Evolutionary conservation across 495 filamentous ascomycete species (phyloP).

Genomic region (Cercophora samala): DNA sequence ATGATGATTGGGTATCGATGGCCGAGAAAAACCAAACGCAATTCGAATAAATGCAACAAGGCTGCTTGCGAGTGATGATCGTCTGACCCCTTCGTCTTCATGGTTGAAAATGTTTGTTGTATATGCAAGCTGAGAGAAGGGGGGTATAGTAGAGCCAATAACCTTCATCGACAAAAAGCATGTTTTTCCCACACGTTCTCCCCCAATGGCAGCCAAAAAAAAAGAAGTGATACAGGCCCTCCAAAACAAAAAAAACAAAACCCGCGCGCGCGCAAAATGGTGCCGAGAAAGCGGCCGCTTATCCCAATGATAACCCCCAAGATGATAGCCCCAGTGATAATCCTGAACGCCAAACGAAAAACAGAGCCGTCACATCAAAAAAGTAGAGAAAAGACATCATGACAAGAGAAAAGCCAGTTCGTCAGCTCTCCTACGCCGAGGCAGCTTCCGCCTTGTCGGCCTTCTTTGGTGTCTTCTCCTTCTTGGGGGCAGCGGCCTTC

Average conservation of each 20-base stretch:
- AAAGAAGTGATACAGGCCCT: neutral
- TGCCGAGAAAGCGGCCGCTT: slow-evolving; percentile 11
- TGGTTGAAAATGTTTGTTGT: neutral
- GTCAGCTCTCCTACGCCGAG: slow-evolving; percentile 16
- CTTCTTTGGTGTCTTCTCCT: slow-evolving; percentile 63
- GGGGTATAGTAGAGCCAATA: slow-evolving; percentile 4
- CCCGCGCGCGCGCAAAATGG: neutral
- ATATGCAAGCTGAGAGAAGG: neutral
- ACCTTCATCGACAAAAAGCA: slow-evolving; percentile 1
- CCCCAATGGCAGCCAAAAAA: neutral
- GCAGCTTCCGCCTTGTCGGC: slow-evolving; percentile 41
- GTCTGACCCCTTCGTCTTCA: neutral
- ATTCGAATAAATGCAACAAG: neutral
- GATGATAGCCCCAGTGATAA: slow-evolving; percentile 8
- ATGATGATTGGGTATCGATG: neutral
- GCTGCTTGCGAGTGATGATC: neutral
- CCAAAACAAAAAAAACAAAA: neutral
- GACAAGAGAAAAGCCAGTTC: slow-evolving; percentile 11
- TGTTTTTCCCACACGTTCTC: slow-evolving; percentile 1
- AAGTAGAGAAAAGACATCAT: slow-evolving; percentile 25
- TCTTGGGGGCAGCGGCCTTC: slow-evolving; percentile 62
- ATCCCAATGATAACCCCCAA: slow-evolving; percentile 17
- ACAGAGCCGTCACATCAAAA: slow-evolving; percentile 23
- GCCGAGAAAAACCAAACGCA: neutral
- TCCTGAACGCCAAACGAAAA: slow-evolving; percentile 27